Base-by-base conservation (phyloP, 2,329 filamentous ascomycete species). In the Sporothrix inflata region DNA sequence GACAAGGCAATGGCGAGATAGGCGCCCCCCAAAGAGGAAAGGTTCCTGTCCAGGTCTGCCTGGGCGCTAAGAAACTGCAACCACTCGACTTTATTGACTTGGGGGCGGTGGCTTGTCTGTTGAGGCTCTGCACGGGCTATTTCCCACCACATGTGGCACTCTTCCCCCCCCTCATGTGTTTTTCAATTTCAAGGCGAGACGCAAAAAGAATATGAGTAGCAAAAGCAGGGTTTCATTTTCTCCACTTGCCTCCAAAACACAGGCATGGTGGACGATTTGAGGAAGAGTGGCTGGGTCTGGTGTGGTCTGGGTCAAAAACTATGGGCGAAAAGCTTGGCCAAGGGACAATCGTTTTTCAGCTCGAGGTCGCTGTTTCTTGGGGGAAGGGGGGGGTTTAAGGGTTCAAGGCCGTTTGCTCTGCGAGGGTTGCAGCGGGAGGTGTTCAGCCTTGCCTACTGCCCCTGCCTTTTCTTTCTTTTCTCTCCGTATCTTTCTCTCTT, bases 21-120 rank as follows among this genome's bases (percentile, higher is more conserved):
- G 57, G 57, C 57, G 57, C 57, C 34, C 6, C 57, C 57, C 19
- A 63, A 63, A 63, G n/a, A 24, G 57, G 34, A 63, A 42, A 63
- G 34, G 38, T 12, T 40, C 4, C 19, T 40, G 19, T 14, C 5
- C 40, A 14, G 47, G 47, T 38, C 55, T 38, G 55, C 27, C 55
- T 38, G 14, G 55, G 55, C 55, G 55, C 55, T 38, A 38, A 27
- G 14, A 60, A 24, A 42, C 34, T 63, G 34, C 57, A 63, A 42
- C 57, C 11, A 42, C 38, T 40, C 34, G n/a, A 40, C 24, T 14
- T 14, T 63, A 24, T 63, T 63, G 57, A 63, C 34, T 63, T n/a
- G 38, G 38, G 14, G 57, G 57, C 57, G 38, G 57, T 63, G 57
- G 57, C 57, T 63, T 63, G 34, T 42, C 57, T n/a, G n/a, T 42